These are phyloP conservation scores for Gamsiella multidivaricata DNA, from an alignment of 192 early-diverging fungal species.

Conservation along the genomic window DNA sequence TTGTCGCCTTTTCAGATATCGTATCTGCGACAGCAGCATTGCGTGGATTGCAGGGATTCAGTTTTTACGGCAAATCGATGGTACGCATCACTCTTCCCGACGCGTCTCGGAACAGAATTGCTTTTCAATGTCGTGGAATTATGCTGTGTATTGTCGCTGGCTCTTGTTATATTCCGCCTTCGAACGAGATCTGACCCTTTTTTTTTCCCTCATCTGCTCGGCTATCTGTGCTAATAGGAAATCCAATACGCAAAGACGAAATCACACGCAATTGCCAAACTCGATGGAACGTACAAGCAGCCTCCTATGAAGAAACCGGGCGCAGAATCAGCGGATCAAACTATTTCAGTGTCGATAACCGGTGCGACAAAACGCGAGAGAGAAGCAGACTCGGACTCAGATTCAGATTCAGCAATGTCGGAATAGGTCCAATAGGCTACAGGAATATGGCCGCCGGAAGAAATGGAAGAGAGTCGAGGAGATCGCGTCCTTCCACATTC, in stretches of 20 bases:
- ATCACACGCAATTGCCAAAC: slow-evolving; percentile 77
- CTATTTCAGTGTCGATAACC: background rate
- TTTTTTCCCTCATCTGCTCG: background rate
- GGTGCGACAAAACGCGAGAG: slow-evolving; percentile 41
- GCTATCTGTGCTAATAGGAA: too few relatives aligned
- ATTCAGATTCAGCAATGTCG: slow-evolving; percentile 41
- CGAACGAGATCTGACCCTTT: background rate
- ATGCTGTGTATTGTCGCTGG: too few relatives aligned
- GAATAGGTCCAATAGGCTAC: too few relatives aligned
- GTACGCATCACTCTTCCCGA: slow-evolving; percentile 64
- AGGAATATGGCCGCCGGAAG: too few relatives aligned
- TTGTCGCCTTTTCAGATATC: slow-evolving; percentile 90
- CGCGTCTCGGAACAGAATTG: background rate
- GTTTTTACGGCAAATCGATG: slow-evolving; percentile 84
- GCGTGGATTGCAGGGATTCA: slow-evolving; percentile 88
- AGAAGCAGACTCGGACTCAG: slow-evolving; percentile 45
- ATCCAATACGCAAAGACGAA: slow-evolving; percentile 82
- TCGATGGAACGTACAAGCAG: slow-evolving; percentile 68
- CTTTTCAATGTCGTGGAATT: too few relatives aligned
- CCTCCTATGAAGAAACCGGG: slow-evolving; percentile 41
- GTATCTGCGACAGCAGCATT: slow-evolving; percentile 86
- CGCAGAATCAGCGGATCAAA: slow-evolving; percentile 19
- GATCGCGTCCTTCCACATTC: too few relatives aligned
- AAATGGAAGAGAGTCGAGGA: too few relatives aligned
- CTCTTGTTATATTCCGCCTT: too few relatives aligned